Conservation (phyloP, 2,329 filamentous ascomycete genomes). For the Aspergillus sergii region DNA sequence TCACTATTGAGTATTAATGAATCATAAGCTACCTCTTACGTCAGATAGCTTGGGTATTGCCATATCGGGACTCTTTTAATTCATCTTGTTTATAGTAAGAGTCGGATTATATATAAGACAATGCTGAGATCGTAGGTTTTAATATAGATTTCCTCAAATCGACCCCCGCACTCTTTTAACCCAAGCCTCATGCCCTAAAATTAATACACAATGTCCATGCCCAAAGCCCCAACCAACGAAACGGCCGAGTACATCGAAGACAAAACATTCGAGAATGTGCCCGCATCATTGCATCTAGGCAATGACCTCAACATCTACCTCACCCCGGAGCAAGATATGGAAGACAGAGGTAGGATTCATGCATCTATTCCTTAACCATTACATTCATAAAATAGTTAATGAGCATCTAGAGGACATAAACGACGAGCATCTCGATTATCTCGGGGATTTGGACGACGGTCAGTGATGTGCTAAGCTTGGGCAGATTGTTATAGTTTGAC, state of each 20-base stretch:
- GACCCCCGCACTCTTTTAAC: background rate
- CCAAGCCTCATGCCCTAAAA: background rate
- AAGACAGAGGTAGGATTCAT: background rate
- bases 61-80: background rate
- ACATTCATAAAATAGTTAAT: background rate
- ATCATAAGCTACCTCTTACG: background rate
- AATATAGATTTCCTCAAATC: background rate
- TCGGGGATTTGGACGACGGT: background rate
- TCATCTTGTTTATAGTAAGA: background rate
- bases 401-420: background rate
- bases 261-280: background rate
- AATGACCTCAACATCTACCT: background rate
- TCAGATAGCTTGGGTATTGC: background rate
- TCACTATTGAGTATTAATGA: background rate
- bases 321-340: background rate
- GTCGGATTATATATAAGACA: background rate
- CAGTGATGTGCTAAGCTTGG: background rate
- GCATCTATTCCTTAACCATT: background rate
- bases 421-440: background rate
- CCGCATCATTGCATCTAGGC: background rate
- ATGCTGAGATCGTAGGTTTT: background rate
- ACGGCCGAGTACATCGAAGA: background rate
- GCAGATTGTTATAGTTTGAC: background rate
- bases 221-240: background rate
- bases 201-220: background rate